Conservation (phyloP, 768 basidiomycete genomes). For the Leccinum boreale region DNA sequence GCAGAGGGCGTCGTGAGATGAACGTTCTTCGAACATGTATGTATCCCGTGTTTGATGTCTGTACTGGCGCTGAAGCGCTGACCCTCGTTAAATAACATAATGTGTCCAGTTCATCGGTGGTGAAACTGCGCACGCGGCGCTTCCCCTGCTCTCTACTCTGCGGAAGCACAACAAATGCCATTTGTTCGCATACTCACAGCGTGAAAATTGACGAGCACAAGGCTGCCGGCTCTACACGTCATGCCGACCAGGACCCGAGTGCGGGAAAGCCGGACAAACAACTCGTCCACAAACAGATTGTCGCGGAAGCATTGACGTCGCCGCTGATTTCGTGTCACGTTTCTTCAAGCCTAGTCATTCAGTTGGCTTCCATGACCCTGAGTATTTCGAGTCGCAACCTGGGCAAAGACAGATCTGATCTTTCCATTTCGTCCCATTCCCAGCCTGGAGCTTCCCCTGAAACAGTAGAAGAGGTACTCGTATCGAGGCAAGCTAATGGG, state of each 20-base stretch:
- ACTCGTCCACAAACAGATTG: constrained; percentile 55
- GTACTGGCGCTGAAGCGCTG: background rate
- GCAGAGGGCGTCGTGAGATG: constrained; percentile 67
- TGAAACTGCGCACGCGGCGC: constrained; percentile 66
- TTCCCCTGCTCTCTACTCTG: constrained; percentile 61
- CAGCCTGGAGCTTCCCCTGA: background rate
- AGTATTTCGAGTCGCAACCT: background rate
- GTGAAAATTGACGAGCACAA: constrained; percentile 76
- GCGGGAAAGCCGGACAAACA: constrained; percentile 12
- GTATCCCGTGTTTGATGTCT: constrained; percentile 4
- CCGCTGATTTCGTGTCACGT: constrained; percentile 60
- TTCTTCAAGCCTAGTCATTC: background rate
- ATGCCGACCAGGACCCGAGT: background rate
- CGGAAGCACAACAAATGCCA: constrained; percentile 69
- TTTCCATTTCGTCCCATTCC: background rate
- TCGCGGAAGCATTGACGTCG: constrained; percentile 76
- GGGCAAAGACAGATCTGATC: background rate
- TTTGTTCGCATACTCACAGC: constrained; percentile 68
- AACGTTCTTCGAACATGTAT: constrained; percentile 85
- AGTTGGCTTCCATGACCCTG: background rate
- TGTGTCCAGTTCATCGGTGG: constrained; percentile 80
- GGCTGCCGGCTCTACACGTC: constrained; percentile 32
- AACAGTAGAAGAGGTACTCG: background rate
- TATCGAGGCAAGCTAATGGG: background rate
- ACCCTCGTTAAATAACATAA: background rate